Base-by-base conservation (phyloP, 352 stramenopile genomes). In the Thraustotheca clavata region DNA sequence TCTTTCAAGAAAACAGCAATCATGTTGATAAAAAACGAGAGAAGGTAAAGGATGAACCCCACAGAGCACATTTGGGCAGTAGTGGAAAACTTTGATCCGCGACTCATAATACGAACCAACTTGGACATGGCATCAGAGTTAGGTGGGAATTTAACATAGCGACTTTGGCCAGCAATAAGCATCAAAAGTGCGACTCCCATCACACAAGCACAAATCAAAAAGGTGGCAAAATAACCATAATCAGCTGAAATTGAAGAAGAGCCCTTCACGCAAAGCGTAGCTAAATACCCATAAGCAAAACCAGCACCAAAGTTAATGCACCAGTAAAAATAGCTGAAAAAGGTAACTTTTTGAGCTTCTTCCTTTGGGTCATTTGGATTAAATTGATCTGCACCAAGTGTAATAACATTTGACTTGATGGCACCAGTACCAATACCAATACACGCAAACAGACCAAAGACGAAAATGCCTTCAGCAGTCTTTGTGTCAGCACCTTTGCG, bases 281-380 rank as follows among this genome's bases (percentile, higher is more conserved):
- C 80, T 31, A 94, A 79, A 29, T 90, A 78, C 3, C 72, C 83
- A 69, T 91, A 96, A 60, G 76, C 83, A 59, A 94, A 77, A 3
- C 73, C 60, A 4, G 83, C 73, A 22, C 85, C 83, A 38, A 89
- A 67, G 68, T 91, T 90, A 49, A 90, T 78, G 39, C 69, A 73
- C 70, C 76, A 90, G 73, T 94, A 95, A 65, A 91, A 91, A 33
- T 76, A 80, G 41, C 74, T 87, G 74, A 93, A 95, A 69, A 85
- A 95, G 22, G 63, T 78, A 16, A 74, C 69, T 43, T 86, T 79
- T 24, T 85, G 62, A 16, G 67, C 60, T 18, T 18, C 49, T 63
- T 86, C 75, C 9, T 52, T 49, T 1, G 69, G 73, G 22, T 76
- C 73, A n/a, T 59, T 59, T 4, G 74, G 75, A 9, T 80, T 73